Conservation (phyloP, 257 asterid species). For the Forsythia suspensa region DNA sequence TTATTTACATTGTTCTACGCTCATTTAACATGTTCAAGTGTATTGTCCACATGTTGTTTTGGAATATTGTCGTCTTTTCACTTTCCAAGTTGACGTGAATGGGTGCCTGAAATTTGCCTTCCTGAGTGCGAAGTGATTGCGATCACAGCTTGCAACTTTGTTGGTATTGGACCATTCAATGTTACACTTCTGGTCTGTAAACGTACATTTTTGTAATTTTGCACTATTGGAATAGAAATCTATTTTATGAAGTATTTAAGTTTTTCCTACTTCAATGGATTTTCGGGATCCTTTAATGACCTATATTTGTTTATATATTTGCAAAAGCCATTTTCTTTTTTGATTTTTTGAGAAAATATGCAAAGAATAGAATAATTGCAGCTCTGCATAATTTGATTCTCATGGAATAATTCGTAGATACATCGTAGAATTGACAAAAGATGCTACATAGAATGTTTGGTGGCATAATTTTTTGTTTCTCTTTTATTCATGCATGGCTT, state of each 20-base stretch:
- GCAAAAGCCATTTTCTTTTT: not conserved
- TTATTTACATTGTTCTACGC: not conserved
- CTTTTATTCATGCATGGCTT: not conserved
- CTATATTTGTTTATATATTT: not conserved
- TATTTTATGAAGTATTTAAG: no score
- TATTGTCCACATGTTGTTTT: not conserved
- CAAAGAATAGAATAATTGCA: not conserved
- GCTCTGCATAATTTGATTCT: not conserved
- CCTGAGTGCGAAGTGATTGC: not conserved
- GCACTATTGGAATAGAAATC: not conserved
- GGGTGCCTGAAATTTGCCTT: not conserved
- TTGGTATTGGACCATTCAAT: not conserved
- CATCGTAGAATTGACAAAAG: not conserved
- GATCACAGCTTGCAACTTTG: not conserved
- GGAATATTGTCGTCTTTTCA: not conserved
- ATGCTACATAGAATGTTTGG: not conserved
- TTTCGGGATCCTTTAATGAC: not conserved
- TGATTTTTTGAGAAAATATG: not conserved
- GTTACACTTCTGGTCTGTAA: not conserved
- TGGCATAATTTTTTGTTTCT: not conserved
- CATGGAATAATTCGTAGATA: not conserved
- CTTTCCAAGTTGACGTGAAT: not conserved
- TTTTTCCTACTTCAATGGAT: not conserved
- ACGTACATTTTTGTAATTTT: not conserved
- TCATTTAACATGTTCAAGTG: not conserved